phyloP scores from a whole-genome alignment of 2,329 filamentous ascomycete species.

The Cadophora malorum region DNA sequence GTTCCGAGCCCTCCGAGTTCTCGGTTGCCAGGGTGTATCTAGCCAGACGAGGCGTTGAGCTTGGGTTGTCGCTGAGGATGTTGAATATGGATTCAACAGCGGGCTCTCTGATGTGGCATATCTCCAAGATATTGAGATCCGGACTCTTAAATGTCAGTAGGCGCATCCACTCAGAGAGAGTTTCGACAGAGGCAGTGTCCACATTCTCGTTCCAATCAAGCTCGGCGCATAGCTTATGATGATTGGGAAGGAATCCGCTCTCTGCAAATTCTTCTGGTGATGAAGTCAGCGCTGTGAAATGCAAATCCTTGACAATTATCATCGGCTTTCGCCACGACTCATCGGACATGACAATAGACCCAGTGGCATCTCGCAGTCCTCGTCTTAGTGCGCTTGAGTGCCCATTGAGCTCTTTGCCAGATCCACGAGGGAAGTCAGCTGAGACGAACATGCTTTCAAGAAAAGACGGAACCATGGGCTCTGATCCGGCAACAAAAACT shows the following conservation, averaged over 20 bases:
- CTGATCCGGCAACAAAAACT: slow-evolving; percentile 15
- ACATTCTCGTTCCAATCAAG: slow-evolving; percentile 50
- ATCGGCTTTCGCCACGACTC: slow-evolving; percentile 44
- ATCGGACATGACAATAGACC: slow-evolving; percentile 53
- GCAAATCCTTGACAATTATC: slow-evolving; percentile 54
- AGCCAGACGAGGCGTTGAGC: slow-evolving; percentile 10
- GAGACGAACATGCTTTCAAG: slow-evolving; percentile 24
- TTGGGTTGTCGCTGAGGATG: slow-evolving; percentile 5
- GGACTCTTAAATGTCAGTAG: slow-evolving; percentile 22
- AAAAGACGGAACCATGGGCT: slow-evolving; percentile 24
- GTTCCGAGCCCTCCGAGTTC: not conserved
- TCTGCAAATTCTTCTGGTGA: slow-evolving; percentile 36
- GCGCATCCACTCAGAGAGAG: slow-evolving; percentile 18
- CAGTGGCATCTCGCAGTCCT: slow-evolving; percentile 50
- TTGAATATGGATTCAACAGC: not conserved
- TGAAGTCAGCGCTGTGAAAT: slow-evolving; percentile 49
- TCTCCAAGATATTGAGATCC: slow-evolving; percentile 20
- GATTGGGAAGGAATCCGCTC: slow-evolving; percentile 53
- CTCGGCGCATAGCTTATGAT: slow-evolving; percentile 56
- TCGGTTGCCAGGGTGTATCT: slow-evolving; percentile 12
- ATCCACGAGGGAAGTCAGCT: slow-evolving; percentile 13
- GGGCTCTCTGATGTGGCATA: slow-evolving; percentile 14
- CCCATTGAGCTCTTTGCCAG: slow-evolving; percentile 51
- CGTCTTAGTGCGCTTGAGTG: slow-evolving; percentile 49
- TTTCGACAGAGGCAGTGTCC: slow-evolving; percentile 1